Base-by-base conservation (phyloP, 192 early-diverging fungal species). In the Podila minutissima region DNA sequence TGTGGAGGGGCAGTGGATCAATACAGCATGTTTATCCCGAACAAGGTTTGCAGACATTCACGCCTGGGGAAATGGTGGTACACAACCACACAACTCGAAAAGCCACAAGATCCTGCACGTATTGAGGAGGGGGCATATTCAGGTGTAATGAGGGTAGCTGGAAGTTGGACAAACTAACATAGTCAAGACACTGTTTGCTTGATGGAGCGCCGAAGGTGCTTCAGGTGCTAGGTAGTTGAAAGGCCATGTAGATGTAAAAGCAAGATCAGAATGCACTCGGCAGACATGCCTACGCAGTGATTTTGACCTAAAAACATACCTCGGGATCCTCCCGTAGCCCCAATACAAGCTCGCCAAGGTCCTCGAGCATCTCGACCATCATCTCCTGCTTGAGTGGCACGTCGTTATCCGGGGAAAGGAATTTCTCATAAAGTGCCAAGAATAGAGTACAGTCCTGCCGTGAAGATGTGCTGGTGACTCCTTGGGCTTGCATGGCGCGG, bases 311-410 rank as follows among this genome's bases (percentile, higher is more conserved):
- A 15, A 17, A 65, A n/a, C 12, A 13, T 17, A 19, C 24, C 69
- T 71, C 51, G 62, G 50, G 17, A 22, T 57, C 9, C 58, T 38
- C 26, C 63, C 69, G 8, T 17, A 7, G 9, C 20, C 38, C 28
- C 1, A 63, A 20, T 10, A 71, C 33, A 38, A 38, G 69, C 7
- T 64, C 61, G 0, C 69, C 69, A 64, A 71, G 53, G 33, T 71
- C 69, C 50, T 71, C 69, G 2, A 71, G 69, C 38, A 64, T 38
- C 61, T 71, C 61, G 50, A 71, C 13, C 62, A 62, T 41, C 62
- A 71, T 71, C 62, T 71, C 69, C 37, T 38, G 50, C 50, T 71
- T 53, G 61, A 71, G 69, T 20, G 10, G n/a, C 20, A 24, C 32
- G 2, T 46, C 5, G 24, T n/a, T 51, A 1, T 24, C 49, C 8